These are phyloP conservation scores for Castanea sativa DNA, from an alignment of 306 rosid species.

Conservation along the genomic window DNA sequence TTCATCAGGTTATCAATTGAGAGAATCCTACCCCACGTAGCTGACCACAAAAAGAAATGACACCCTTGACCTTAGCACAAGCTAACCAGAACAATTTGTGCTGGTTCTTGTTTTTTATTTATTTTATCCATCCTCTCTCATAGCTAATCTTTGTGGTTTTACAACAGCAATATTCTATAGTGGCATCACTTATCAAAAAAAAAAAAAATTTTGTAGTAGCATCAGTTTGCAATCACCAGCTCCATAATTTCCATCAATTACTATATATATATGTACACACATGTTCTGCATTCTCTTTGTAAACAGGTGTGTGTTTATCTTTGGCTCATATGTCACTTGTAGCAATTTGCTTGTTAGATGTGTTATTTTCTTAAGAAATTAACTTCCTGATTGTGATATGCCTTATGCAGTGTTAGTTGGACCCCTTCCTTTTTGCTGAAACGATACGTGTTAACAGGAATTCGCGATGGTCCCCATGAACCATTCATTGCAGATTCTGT, in stretches of 20 bases:
- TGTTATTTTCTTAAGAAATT: slow-evolving; percentile 23
- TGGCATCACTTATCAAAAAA: not conserved
- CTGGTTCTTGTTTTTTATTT: not conserved
- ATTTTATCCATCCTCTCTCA: not conserved
- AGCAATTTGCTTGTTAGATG: not conserved
- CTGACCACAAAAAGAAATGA: too few relatives aligned
- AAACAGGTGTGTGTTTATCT: slow-evolving; percentile 2
- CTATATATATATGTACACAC: not conserved
- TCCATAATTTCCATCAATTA: not conserved
- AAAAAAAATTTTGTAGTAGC: not conserved
- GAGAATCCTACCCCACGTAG: too few relatives aligned
- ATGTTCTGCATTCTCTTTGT: slow-evolving; percentile 2
- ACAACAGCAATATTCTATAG: not conserved
- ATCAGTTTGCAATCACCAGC: not conserved
- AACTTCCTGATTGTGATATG: slow-evolving; percentile 35
- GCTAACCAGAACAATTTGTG: not conserved
- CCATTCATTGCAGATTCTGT: slow-evolving; percentile 99
- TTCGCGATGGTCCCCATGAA: slow-evolving; percentile 97
- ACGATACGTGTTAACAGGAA: slow-evolving; percentile 94
- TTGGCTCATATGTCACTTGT: slow-evolving; percentile 1
- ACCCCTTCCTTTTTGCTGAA: slow-evolving; percentile 96
- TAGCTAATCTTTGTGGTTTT: not conserved
- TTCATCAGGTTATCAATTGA: too few relatives aligned
- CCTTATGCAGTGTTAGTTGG: slow-evolving; percentile 86
- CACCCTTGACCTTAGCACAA: not conserved